phyloP scores from a whole-genome alignment of 1,139 yeast species.

The Geotrichum restrictum region DNA sequence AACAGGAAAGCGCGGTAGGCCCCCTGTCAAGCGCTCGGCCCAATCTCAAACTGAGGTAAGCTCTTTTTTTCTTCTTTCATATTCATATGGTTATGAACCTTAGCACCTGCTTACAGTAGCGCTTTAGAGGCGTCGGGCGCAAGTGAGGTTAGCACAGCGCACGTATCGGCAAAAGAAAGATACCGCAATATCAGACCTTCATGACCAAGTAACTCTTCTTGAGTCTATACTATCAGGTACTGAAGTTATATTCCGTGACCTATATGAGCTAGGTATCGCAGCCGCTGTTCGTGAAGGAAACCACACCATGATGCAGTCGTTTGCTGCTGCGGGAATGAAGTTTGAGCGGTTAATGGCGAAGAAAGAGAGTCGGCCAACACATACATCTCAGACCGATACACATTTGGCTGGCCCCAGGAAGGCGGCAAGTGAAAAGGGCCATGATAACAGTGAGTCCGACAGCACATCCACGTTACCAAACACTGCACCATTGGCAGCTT shows the following conservation, averaged over 20 bases:
- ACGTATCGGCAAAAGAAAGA: slow-evolving; percentile 18
- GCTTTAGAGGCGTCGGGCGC: slow-evolving; percentile 12
- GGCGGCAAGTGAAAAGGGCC: no score
- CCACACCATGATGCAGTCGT: slow-evolving; percentile 18
- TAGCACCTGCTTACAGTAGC: neutral
- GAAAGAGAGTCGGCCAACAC: slow-evolving; percentile 8
- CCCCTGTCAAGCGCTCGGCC: slow-evolving; percentile 16
- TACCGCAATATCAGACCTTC: slow-evolving; percentile 9
- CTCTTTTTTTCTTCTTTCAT: neutral
- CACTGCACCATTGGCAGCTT: no score
- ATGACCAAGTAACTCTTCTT: slow-evolving; percentile 4
- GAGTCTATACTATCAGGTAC: slow-evolving; percentile 8
- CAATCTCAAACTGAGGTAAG: slow-evolving; percentile 20
- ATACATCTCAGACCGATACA: neutral
- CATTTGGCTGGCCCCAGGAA: no score
- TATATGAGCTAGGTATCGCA: slow-evolving; percentile 20
- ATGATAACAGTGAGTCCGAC: no score
- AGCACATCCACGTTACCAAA: no score
- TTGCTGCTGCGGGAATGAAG: slow-evolving; percentile 15
- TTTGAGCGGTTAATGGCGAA: slow-evolving; percentile 15
- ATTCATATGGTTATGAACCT: neutral
- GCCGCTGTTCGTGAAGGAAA: slow-evolving; percentile 19
- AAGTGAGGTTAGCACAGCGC: slow-evolving; percentile 19
- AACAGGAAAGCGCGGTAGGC: slow-evolving; percentile 21
- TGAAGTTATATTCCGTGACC: slow-evolving; percentile 15